Base-by-base conservation (phyloP, 371 early-diverging fungal genomes). In the Lichtheimia ornata region DNA sequence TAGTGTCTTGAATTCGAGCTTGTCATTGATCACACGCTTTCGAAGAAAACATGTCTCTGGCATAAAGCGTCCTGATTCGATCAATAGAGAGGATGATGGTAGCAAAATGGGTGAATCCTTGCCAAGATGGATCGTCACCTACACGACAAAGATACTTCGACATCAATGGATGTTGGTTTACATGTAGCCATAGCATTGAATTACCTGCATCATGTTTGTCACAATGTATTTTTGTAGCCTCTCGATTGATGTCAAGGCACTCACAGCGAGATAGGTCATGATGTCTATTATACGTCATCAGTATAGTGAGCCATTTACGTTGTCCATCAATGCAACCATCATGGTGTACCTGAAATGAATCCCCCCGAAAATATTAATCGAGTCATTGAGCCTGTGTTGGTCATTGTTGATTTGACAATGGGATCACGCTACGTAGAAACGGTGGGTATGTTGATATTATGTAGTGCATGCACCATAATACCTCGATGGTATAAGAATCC, bases 401-500 rank as follows among this genome's bases (percentile, higher is more conserved):
- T 6, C 25, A 56, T n/a, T 15, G 57, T 56, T 27, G 44, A 17
- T 13, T 35, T 42, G 4, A 56, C 57, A 17, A 56, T 56, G 7
- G 57, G 57, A 1, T 56, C 57, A 43, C 57, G 57, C 57, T 56
- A 15, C 15, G 28, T 53, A 22, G 22, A 40, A 1, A 3, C 7
- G 11, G 13, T 7, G 5, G 15, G 9, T 41, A 35, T 42, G 20
- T 28, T 20, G 20, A 9, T 22, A 52, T 9, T 35, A 9, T 55
- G 3, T 15, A 45, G 1, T 40, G 1, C 17, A 2, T 22, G n/a
- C 25, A 18, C 14, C 17, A 22, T 18, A 45, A 52, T 69, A 76
- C 77, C 61, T 80, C 81, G 1, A 25, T 41, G 30, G 50, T 58
- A 25, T 75, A 80, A 1, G 75, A 73, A 35, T 80, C 71, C 3